Conservation (phyloP, 805 yeast species). For the Yarrowia yakushimensis region DNA sequence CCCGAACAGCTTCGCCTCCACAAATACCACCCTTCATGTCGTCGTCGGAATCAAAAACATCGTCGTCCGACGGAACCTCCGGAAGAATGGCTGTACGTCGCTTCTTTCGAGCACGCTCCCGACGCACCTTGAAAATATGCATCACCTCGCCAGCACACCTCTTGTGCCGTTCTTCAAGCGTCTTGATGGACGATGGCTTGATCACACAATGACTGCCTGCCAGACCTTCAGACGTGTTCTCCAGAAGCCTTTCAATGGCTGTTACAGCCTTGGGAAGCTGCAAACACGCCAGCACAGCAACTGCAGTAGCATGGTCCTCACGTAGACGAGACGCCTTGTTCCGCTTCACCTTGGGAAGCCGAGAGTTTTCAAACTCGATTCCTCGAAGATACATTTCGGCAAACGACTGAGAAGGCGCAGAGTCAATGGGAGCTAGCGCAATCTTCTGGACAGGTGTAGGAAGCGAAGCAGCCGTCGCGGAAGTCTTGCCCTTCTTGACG, state of each 20-base stretch:
- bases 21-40: constrained; percentile 16
- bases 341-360: neutral
- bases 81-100: neutral
- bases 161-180: neutral
- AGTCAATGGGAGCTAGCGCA: neutral
- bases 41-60: constrained; percentile 19
- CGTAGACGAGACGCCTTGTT: constrained; percentile 1
- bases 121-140: neutral
- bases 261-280: constrained; percentile 2
- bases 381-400: constrained; percentile 12
- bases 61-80: neutral
- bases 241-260: neutral
- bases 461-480: neutral
- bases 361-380: constrained; percentile 17
- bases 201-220: neutral
- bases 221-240: neutral
- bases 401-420: constrained; percentile 1
- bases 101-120: constrained; percentile 6
- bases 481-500: constrained; percentile 3
- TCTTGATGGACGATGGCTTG: neutral
- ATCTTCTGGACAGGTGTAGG: neutral
- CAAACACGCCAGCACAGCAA: constrained; percentile 3
- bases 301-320: constrained; percentile 5
- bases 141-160: constrained; percentile 8
- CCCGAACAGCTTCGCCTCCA: constrained; percentile 14